phyloP scores from a whole-genome alignment of 148 eudicot species.

The Bassia scoparia region DNA sequence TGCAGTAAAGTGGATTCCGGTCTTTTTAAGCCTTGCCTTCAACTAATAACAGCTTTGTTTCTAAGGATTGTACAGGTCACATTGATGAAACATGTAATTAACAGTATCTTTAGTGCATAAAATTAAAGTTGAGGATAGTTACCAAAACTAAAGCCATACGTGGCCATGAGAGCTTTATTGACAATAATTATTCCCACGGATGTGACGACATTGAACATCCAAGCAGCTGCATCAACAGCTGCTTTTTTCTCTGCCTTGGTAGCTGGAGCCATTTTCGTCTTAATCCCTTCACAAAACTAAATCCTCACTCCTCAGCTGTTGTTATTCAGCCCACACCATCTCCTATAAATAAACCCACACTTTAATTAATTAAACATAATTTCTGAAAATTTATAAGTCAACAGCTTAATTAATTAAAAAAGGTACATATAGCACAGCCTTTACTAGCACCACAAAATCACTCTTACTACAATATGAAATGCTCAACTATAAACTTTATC shows the following conservation, averaged over 20 bases:
- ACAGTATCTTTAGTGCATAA: background rate
- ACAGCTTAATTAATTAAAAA: background rate
- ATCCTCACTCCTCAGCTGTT: constrained; percentile 15
- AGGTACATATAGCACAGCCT: background rate
- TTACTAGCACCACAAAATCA: background rate
- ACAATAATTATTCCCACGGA: constrained; percentile 84
- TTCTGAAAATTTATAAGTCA: constrained; percentile 10
- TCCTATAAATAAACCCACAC: constrained; percentile 10
- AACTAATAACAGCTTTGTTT: background rate
- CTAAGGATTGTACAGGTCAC: background rate
- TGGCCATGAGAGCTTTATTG: constrained; percentile 80
- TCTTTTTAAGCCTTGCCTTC: background rate
- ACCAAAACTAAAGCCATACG: constrained; percentile 78
- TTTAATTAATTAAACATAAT: constrained; percentile 6
- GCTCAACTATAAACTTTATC: background rate
- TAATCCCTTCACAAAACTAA: constrained; percentile 16
- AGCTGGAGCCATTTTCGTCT: constrained; percentile 51
- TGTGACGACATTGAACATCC: constrained; percentile 86
- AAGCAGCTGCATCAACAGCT: constrained; percentile 66
- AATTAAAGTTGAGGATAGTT: constrained; percentile 12
- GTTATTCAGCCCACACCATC: constrained; percentile 18
- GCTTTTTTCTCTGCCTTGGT: constrained; percentile 81
- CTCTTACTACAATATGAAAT: background rate
- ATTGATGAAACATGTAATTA: background rate
- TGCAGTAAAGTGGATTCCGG: background rate